A percentile compares a stretch with the other conserved stretches of the same genome.
These are phyloP conservation scores for Raffaelea albimanens DNA, from an alignment of 2,329 filamentous ascomycete species.

Conservation along the genomic window DNA sequence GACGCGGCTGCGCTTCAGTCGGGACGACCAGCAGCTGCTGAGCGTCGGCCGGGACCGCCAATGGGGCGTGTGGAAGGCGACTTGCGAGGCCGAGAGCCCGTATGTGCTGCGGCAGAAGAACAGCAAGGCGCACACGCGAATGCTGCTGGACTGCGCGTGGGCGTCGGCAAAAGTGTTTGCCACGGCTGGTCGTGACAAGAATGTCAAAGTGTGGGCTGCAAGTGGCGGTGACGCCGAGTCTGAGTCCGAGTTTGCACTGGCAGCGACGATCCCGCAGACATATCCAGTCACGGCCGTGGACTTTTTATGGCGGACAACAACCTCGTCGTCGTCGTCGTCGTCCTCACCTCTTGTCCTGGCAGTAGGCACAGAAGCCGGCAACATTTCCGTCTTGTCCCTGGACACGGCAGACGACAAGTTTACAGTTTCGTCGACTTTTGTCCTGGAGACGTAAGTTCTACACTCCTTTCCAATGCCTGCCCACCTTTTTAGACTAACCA, in stretches of 20 bases:
- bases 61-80: slow-evolving; percentile 63
- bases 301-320: slow-evolving; percentile 37
- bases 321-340: slow-evolving; percentile 17
- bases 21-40: slow-evolving; percentile 57
- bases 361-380: slow-evolving; percentile 47
- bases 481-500: no score
- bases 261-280: slow-evolving; percentile 42
- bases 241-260: slow-evolving; percentile 34
- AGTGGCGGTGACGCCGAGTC: no score
- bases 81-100: slow-evolving; percentile 14
- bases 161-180: slow-evolving; percentile 59
- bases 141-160: slow-evolving; percentile 89
- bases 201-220: slow-evolving; percentile 61
- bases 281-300: slow-evolving; percentile 63
- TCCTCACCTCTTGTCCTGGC: slow-evolving; percentile 32
- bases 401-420: slow-evolving; percentile 24
- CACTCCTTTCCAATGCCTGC: neutral
- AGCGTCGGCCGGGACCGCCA: slow-evolving; percentile 88
- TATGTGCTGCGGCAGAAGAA: slow-evolving; percentile 58
- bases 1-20: slow-evolving; percentile 70
- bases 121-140: slow-evolving; percentile 78
- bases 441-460: slow-evolving; percentile 27
- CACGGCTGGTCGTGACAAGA: slow-evolving; percentile 85
- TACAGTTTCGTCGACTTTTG: slow-evolving; percentile 24
- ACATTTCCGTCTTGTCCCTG: slow-evolving; percentile 33